phyloP scores from a whole-genome alignment of 1,284 basidiomycete species.

The Naganishia cerealis region DNA sequence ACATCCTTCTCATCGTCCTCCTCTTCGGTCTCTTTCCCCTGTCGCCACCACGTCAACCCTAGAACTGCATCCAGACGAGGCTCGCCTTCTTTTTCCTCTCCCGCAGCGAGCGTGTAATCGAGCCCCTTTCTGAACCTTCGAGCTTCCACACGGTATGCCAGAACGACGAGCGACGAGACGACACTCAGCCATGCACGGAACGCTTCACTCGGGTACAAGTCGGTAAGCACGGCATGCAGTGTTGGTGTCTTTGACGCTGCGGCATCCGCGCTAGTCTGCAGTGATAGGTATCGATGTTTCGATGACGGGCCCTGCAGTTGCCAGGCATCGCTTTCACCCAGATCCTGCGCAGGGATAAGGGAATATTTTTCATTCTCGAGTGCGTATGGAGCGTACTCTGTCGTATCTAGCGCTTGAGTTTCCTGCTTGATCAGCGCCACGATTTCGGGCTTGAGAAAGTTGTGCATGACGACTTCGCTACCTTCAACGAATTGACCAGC shows the following conservation, averaged over 20 bases:
- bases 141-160: constrained; percentile 72
- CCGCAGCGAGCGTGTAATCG: constrained; percentile 92
- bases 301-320: constrained; percentile 80
- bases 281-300: constrained; percentile 84
- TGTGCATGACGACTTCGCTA: constrained; percentile 85
- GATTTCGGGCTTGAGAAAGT: constrained; percentile 72
- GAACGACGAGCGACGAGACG: constrained; percentile 73
- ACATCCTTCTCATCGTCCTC: constrained; percentile 61
- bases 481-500: constrained; percentile 81
- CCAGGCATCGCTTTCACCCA: constrained; percentile 64
- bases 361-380: constrained; percentile 38
- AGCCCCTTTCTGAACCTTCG: constrained; percentile 87
- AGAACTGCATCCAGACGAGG: constrained; percentile 82
- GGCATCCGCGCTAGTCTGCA: constrained; percentile 45
- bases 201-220: constrained; percentile 75
- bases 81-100: constrained; percentile 69
- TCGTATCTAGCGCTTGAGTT: constrained; percentile 65
- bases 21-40: constrained; percentile 46
- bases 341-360: constrained; percentile 65
- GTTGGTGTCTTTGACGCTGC: constrained; percentile 51
- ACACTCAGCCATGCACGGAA: constrained; percentile 88
- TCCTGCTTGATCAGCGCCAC: constrained; percentile 67
- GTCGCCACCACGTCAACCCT: constrained; percentile 77
- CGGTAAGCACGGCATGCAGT: constrained; percentile 62
- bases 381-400: constrained; percentile 56